A percentile compares a stretch with the other conserved stretches of the same genome.
Evolutionary conservation across 1,139 yeast genomes (phyloP).

Genomic region (Debaryomyces robertsiae): DNA sequence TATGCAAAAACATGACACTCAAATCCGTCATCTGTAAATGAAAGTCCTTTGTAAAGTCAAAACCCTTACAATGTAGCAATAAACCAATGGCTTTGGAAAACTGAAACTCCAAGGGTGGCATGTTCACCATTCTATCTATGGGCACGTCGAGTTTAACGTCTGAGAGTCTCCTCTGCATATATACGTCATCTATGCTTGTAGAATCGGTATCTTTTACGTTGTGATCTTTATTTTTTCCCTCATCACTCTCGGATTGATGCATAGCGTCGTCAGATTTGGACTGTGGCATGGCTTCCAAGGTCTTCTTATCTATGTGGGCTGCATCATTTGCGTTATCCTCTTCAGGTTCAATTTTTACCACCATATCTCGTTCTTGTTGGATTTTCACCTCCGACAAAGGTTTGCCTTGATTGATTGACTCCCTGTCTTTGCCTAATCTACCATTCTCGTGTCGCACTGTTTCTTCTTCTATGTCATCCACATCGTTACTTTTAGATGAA

Average conservation of each 20-base stretch:
- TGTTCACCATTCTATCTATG: constrained; percentile 8
- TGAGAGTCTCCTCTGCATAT: constrained; percentile 19
- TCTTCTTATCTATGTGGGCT: too few relatives aligned
- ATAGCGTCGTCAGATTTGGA: too few relatives aligned
- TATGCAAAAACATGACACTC: constrained; percentile 53
- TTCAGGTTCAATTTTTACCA: too few relatives aligned
- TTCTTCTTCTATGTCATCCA: neutral
- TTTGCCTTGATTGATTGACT: too few relatives aligned
- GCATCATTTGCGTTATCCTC: too few relatives aligned
- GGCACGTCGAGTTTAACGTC: constrained; percentile 23
- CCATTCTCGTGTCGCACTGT: neutral
- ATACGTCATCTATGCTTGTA: constrained; percentile 4
- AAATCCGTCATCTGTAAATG: constrained; percentile 49
- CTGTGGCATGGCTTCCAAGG: too few relatives aligned
- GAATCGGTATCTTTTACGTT: neutral
- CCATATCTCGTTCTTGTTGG: too few relatives aligned
- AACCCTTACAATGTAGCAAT: constrained; percentile 39
- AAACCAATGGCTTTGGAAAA: constrained; percentile 37
- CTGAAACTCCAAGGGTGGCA: constrained; percentile 36
- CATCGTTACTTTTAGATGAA: constrained; percentile 1
- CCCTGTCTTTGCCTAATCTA: too few relatives aligned
- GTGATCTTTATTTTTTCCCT: neutral
- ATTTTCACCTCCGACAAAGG: too few relatives aligned
- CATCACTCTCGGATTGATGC: too few relatives aligned
- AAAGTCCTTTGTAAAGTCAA: constrained; percentile 44